Evolutionary conservation across 1,139 yeast genomes (phyloP), one percentile per base, ranked within the genome.

Genomic region (Lodderomyces margitis): DNA sequence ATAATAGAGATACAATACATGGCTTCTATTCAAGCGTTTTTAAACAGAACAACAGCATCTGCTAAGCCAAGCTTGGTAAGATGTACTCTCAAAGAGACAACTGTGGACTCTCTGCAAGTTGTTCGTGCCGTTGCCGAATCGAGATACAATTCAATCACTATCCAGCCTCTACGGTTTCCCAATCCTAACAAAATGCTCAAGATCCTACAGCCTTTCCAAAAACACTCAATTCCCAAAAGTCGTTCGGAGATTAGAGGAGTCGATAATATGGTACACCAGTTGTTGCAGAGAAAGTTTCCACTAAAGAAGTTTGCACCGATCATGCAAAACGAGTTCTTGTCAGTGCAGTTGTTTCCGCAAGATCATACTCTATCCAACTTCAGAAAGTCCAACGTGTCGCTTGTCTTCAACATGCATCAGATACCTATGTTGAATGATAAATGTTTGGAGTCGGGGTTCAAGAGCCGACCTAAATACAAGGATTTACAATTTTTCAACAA

Each of bases 301-400:
- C 32, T 48, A 14, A 52, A 47, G 10, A 48, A 47, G 7, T 44
- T 58, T 10, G 70, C 71, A 1, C 43, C 46, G 2, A 37, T 69
- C 9, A 21, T 48, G 10, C 41, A 42, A 2, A 60, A 54, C 42
- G 43, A 46, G 16, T 66, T 53, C 46, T 54, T 70, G 44, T 44
- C 46, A 11, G 43, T 68, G 14, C 56, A 53, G 36, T 70, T 61
- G 46, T 57, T 61, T 24, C 64, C 65, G 1, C 44, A 32, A 55
- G 61, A 32, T 43, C 75, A 69, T 47, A 50, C 51, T 24, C 31
- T 68, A 3, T 51, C 64, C 3, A 27, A 39, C 31, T 58, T 56
- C 32, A 54, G 76, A 33, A 71, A 70, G 46, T 68, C 76, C 3
- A 68, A 63, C 41, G 52, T 71, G 27, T 69, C 77, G 10, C 62